Base-by-base conservation (phyloP, 345 rosid genomes). In the Bruguiera sexangula region DNA sequence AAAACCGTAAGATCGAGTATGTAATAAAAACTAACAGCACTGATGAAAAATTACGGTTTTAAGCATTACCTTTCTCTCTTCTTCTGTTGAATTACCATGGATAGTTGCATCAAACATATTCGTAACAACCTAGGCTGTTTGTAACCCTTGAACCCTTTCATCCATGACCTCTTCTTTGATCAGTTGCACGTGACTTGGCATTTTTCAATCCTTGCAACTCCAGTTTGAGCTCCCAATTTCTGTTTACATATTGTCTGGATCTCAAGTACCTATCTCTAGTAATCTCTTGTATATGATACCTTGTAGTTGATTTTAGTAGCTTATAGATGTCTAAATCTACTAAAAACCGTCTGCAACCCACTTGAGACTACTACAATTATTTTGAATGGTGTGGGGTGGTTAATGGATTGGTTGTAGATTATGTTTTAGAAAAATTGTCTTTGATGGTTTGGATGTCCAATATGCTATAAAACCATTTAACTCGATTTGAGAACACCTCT, bases 101-200 rank as follows among this genome's bases (percentile, higher is more conserved):
- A 86, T 83, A 63, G 90, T 84, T 74, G 63, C 77, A 82, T 94
- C 96, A 73, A 94, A 89, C 88, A 94, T 88, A 62, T 86, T 89
- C 88, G 89, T 75, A 67, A 89, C 92, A 53, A 91, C 80, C 78
- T 86, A 76, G 52, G 96, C 77, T 74, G 97, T 83, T 78, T 85
- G 96, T 62, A 88, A 67, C 72, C 83, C 85, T 74, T 89, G 74
- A 34, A 95, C 87, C 69, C 67, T 84, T 79, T 88, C 96, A 62
- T 89, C 89, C 52, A 69, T 73, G 53, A 74, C 81, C 74, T 71
- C 73, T 70, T 82, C 90, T 68, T 78, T 66, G 10, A 67, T 78
- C 75, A 74, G 65, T 63, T 87, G 85, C 43, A 67, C 68, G 81
- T 65, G 78, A 50, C 51, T 46, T 68, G 46, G 39, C 69, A 29